Evolutionary conservation across 805 yeast species (phyloP), one percentile per base, ranked within the genome.

Genomic region (Soucietia sequanensis): DNA sequence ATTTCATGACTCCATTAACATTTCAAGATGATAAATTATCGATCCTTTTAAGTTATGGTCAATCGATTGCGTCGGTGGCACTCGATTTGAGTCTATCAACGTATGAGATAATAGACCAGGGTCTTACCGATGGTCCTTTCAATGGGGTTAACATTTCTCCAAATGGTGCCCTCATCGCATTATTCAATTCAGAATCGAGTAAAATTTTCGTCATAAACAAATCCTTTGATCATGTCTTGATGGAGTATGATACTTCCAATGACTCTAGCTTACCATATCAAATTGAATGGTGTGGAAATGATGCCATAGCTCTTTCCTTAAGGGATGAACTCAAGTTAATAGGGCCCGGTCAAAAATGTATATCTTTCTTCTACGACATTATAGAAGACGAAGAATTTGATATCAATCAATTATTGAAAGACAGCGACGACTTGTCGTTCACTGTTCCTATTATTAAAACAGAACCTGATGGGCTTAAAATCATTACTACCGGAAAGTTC

Each of bases 241-340:
- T 72, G 27, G 73, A 68, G 30, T 73, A 67, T 47, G 70, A 63
- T 39, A 54, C 69, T 6, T 62, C 75, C 4, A 58, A 56, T 28
- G 70, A 68, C 41, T 50, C 56, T 18, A 35, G 58, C 4, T 39
- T 47, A 0, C 80, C 83, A 0, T 56, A 50, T 27, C 70, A 72
- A 39, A 60, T 85, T 13, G 71, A 70, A 38, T 93, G 97, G 98
- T 83, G 96, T 53, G 87, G 91, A 0, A 78, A 81, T 45, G 95
- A 88, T 58, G 87, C 93, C 0, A 78, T 90, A 1, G 79, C 81
- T 0, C 52, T 82, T 9, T 61, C 78, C n/a, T 63, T 78, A 1
- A 63, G 72, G 2, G 91, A 83, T 45, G 88, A 83, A 34, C 48
- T 88, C 18, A 73, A 74, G 40, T 53, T 90, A 11, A 69, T 82